Evolutionary conservation across 345 rosid species (phyloP), one percentile per base, ranked within the genome.

Genomic region (Arabidopsis suecica): DNA sequence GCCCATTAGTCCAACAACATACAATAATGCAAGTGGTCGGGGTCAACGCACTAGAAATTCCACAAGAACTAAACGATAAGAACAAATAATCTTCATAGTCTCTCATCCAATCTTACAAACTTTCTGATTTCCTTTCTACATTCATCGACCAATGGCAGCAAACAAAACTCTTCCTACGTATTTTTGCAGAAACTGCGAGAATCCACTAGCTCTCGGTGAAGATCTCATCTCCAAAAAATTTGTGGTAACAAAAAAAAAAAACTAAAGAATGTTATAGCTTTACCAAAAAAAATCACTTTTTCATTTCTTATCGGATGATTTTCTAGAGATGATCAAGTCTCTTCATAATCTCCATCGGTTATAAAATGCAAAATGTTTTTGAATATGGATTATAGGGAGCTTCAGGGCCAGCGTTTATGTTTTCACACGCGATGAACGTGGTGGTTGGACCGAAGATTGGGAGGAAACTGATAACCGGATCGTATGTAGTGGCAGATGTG

Each of bases 401-500:
- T 79, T 81, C 81, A 65, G 94, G 97, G 25, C 85, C 89, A 64
- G 94, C 92, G 64, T 91, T 87, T 83, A 88, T 91, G 66, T 89
- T 91, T 78, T 81, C 94, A 61, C 92, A 84, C 56, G 92, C 94
- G 8, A 86, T 86, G 97, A 91, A 89, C 79, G 59, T 89, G 23
- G 74, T 66, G 63, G 82, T 78, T n/a, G 97, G 97, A 60, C 89
- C 85, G 30, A 89, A 85, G 80, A 89, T 86, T 72, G 92, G 87
- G 74, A 82, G 97, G 80, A 80, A 82, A 48, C 72, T 91, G 50
- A 14, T 86, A 62, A 87, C 97, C 0, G 94, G 97, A 40, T 89
- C 90, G 68, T 93, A 89, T 82, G 86, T 93, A 0, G 97, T 91
- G 65, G 92, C 92, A 11, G 97, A 89, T 76, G 79, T 89, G 65